phyloP scores from a whole-genome alignment of 495 filamentous ascomycete species.

The Jackrogersella multiformis region DNA sequence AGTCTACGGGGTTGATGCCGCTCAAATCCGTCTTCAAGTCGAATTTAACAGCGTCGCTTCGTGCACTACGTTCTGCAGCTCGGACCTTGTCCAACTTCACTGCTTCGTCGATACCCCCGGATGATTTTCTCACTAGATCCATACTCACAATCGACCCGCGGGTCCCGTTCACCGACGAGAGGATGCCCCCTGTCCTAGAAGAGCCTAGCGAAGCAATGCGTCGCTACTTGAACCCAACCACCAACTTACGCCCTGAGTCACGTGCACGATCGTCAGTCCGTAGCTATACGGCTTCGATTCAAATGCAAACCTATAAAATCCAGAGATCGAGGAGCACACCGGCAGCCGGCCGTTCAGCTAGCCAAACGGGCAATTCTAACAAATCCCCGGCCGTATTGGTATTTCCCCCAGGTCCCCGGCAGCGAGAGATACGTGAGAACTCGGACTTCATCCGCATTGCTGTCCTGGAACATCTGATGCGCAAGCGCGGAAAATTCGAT shows the following conservation, averaged over 20 bases:
- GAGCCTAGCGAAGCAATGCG: constrained; percentile 86
- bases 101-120: constrained; percentile 77
- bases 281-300: constrained; percentile 78
- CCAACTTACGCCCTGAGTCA: constrained; percentile 69
- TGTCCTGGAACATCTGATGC: constrained; percentile 98
- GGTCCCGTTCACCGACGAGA: constrained; percentile 84
- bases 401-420: constrained; percentile 64
- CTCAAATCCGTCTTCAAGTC: constrained; percentile 79
- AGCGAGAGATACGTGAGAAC: constrained; percentile 92
- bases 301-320: constrained; percentile 83
- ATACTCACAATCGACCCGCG: constrained; percentile 78
- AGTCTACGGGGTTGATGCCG: constrained; percentile 46
- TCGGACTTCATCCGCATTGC: constrained; percentile 92
- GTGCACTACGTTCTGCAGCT: constrained; percentile 85
- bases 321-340: constrained; percentile 55
- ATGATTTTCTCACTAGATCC: constrained; percentile 90
- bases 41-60: constrained; percentile 91
- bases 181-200: constrained; percentile 77
- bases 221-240: constrained; percentile 89
- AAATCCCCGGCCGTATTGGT: constrained; percentile 49
- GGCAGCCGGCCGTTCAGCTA: constrained; percentile 49
- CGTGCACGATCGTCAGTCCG: constrained; percentile 35
- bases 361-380: constrained; percentile 46
- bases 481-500: constrained; percentile 86
- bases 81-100: constrained; percentile 81